Evolutionary conservation across 2,329 filamentous ascomycete genomes (phyloP).

Genomic region (Aureobasidium sp.): DNA sequence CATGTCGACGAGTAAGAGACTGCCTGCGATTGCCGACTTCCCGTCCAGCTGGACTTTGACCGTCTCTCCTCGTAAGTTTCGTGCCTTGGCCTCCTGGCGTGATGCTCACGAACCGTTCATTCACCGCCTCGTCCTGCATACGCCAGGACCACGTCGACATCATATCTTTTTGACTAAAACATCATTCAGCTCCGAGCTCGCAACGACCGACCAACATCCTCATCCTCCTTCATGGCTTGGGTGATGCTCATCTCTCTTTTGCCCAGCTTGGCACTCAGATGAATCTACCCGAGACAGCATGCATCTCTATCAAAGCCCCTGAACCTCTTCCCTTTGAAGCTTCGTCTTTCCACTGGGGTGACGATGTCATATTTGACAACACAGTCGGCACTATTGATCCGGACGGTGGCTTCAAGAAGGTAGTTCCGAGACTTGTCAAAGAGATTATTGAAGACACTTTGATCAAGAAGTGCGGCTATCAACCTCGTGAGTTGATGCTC

Average conservation of each 20-base stretch:
- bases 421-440: slow-evolving; percentile 37
- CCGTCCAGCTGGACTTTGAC: slow-evolving; percentile 33
- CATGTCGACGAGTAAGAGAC: slow-evolving; percentile 22
- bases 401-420: slow-evolving; percentile 46
- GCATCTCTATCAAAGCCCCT: slow-evolving; percentile 67
- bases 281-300: slow-evolving; percentile 67
- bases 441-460: slow-evolving; percentile 40
- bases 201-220: slow-evolving; percentile 67
- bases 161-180: slow-evolving; percentile 4
- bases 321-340: slow-evolving; percentile 62
- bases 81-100: neutral
- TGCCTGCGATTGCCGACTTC: slow-evolving; percentile 39
- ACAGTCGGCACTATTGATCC: slow-evolving; percentile 44
- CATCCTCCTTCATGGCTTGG: slow-evolving; percentile 76
- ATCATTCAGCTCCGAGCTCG: slow-evolving; percentile 33
- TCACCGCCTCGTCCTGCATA: neutral
- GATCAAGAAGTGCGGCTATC: slow-evolving; percentile 44
- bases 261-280: slow-evolving; percentile 61
- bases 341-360: slow-evolving; percentile 57
- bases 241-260: slow-evolving; percentile 66
- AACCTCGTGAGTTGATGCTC: slow-evolving; percentile 44
- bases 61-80: slow-evolving; percentile 39
- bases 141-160: slow-evolving; percentile 14
- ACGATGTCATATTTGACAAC: slow-evolving; percentile 52
- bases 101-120: neutral